Evolutionary conservation across 768 basidiomycete species (phyloP).

Genomic region (Trametes elegans): DNA sequence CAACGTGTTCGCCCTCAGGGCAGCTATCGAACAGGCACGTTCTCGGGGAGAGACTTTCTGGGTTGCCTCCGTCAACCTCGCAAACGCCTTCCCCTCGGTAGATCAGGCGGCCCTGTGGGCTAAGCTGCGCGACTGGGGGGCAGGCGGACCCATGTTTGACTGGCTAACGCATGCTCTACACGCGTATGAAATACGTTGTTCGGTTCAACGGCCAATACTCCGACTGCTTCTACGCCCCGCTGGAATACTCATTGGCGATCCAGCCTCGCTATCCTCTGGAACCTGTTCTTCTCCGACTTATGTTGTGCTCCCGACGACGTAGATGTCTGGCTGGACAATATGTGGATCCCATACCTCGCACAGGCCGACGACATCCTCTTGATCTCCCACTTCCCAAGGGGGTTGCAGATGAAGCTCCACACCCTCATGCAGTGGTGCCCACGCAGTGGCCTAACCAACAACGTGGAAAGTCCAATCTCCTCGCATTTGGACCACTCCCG

Average conservation of each 20-base stretch:
- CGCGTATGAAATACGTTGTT: background rate
- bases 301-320: background rate
- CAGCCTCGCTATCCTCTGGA: constrained; percentile 17
- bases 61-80: constrained; percentile 27
- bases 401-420: background rate
- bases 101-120: constrained; percentile 35
- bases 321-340: background rate
- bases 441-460: background rate
- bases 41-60: constrained; percentile 15
- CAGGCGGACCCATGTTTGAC: constrained; percentile 14
- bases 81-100: constrained; percentile 37
- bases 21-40: constrained; percentile 22
- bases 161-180: constrained; percentile 3
- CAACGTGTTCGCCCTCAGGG: constrained; percentile 26
- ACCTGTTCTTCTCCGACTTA: background rate
- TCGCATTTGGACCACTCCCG: background rate
- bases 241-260: constrained; percentile 23
- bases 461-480: background rate
- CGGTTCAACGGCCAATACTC: constrained; percentile 6
- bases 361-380: background rate
- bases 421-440: background rate
- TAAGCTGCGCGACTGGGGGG: constrained; percentile 27
- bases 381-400: background rate
- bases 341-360: background rate
- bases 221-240: constrained; percentile 1